Conservation (phyloP, 2,329 filamentous ascomycete genomes). For the Penicillium sclerotigenum region DNA sequence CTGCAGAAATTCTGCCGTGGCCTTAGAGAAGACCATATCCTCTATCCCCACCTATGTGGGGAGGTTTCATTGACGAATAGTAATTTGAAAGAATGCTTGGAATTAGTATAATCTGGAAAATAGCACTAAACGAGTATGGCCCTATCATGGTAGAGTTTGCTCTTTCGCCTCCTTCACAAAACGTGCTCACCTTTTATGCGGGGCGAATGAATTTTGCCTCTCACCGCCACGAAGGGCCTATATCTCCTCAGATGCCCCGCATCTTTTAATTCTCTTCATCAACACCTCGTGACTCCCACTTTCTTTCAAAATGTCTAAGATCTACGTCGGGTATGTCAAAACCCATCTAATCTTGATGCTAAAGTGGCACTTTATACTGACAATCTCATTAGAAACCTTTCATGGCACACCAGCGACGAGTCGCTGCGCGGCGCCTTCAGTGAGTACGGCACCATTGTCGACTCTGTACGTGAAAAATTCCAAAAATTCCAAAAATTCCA, state of each 20-base stretch:
- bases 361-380: not conserved
- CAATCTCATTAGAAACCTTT: slow-evolving; percentile 6
- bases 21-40: not conserved
- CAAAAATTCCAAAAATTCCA: not conserved
- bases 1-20: slow-evolving; percentile 1
- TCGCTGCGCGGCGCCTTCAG: slow-evolving; percentile 9
- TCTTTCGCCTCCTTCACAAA: not conserved
- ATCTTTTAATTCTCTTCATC: slow-evolving; percentile 11
- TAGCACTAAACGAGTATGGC: not conserved
- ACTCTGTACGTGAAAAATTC: slow-evolving; percentile 11
- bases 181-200: not conserved
- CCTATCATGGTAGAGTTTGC: not conserved
- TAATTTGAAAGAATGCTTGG: not conserved
- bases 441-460: slow-evolving; percentile 10
- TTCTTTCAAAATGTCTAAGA: slow-evolving; percentile 16
- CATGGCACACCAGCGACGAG: slow-evolving; percentile 14
- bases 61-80: not conserved
- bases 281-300: not conserved
- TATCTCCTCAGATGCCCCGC: slow-evolving; percentile 8
- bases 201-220: slow-evolving; percentile 3
- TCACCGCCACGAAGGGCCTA: slow-evolving; percentile 5
- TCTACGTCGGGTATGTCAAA: slow-evolving; percentile 16
- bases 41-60: not conserved
- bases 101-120: not conserved
- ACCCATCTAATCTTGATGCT: not conserved